Percentiles rank a stretch among this genome's conserved stretches.
Conservation (phyloP, 768 basidiomycete genomes). For the Lactarius sp. region DNA sequence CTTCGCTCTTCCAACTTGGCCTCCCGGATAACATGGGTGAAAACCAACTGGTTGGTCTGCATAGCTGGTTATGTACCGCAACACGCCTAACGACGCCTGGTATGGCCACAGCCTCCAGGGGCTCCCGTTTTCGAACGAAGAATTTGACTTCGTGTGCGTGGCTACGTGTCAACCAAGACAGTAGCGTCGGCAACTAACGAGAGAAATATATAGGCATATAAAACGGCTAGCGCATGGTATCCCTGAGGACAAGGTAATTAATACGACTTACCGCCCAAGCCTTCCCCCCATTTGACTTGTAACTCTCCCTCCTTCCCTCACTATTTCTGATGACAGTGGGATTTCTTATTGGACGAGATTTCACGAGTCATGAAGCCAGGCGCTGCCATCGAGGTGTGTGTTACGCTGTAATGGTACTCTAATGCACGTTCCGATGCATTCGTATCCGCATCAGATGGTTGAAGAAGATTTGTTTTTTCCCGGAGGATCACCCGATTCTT, state of each 20-base stretch:
- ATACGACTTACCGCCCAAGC: background rate
- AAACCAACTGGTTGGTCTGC: constrained; percentile 60
- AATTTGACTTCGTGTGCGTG: constrained; percentile 74
- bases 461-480: constrained; percentile 77
- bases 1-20: constrained; percentile 54
- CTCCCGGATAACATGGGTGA: constrained; percentile 63
- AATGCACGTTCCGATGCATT: background rate
- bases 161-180: background rate
- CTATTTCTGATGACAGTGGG: constrained; percentile 46
- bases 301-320: background rate
- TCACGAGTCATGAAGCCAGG: constrained; percentile 68
- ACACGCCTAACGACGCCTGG: constrained; percentile 9
- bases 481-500: constrained; percentile 40
- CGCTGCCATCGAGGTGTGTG: constrained; percentile 58
- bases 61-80: constrained; percentile 12
- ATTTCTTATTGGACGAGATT: constrained; percentile 61
- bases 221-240: constrained; percentile 70
- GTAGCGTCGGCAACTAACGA: background rate
- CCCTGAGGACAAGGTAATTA: constrained; percentile 63
- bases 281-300: background rate
- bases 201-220: constrained; percentile 47
- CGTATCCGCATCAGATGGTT: constrained; percentile 42
- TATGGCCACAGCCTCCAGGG: constrained; percentile 48
- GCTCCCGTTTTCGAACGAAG: constrained; percentile 63
- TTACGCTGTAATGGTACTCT: background rate